Percentiles rank a stretch among this genome's conserved stretches.
phyloP scores from a whole-genome alignment of 352 stramenopile species.

The Phytophthora rubi region DNA sequence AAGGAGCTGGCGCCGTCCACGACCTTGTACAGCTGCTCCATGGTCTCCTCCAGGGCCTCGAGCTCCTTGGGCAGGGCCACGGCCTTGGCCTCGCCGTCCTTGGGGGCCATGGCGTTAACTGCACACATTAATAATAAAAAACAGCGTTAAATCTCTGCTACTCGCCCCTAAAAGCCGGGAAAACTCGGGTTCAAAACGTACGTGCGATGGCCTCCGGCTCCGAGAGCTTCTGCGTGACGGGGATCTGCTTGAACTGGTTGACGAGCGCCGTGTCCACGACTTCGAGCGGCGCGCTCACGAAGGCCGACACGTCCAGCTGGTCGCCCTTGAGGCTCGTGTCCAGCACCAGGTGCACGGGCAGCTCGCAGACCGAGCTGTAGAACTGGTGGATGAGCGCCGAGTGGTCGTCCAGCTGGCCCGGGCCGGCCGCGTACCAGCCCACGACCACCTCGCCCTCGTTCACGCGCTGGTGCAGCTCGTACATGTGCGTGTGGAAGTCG shows the following conservation, averaged over 20 bases:
- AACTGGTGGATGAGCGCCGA: conserved; percentile 98
- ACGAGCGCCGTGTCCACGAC: conserved; percentile 91
- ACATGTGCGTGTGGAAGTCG: conserved; percentile 98
- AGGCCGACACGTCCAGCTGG: conserved; percentile 92
- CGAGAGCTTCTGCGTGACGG: conserved; percentile 90
- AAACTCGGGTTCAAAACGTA: conserved; percentile 51
- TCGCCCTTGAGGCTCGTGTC: conserved; percentile 89
- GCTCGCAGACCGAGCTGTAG: conserved; percentile 94
- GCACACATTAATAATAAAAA: conserved; percentile 5
- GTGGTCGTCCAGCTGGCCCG: conserved; percentile 92
- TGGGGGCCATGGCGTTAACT: conserved; percentile 81
- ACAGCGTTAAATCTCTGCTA: not conserved
- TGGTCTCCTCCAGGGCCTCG: conserved; percentile 73
- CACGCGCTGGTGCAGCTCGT: conserved; percentile 94
- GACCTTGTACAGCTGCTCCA: conserved; percentile 91
- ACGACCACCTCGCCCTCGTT: conserved; percentile 96
- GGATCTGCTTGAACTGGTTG: conserved; percentile 95
- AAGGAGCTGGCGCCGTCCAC: conserved; percentile 91
- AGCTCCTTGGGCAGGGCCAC: conserved; percentile 78
- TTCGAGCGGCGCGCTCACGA: conserved; percentile 89
- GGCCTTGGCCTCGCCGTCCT: conserved; percentile 41
- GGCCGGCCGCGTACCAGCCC: conserved; percentile 95
- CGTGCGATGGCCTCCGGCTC: conserved; percentile 94
- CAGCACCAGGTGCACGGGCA: conserved; percentile 95
- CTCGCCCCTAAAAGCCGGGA: too few species aligned